phyloP scores from a whole-genome alignment of 768 basidiomycete genomes.

The Phylloporus scabripes region DNA sequence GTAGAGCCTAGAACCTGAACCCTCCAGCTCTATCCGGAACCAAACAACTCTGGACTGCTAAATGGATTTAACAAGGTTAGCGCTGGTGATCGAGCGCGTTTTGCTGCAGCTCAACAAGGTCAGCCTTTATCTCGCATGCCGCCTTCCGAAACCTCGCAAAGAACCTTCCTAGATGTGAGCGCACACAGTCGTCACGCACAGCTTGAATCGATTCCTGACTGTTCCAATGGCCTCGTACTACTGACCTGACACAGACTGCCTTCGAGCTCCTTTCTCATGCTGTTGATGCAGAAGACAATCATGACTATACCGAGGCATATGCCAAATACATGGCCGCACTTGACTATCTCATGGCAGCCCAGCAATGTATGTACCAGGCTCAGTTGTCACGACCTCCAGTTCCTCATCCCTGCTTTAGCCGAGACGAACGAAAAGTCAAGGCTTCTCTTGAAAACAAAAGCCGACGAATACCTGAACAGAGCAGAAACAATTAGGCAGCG shows the following conservation, averaged over 20 bases:
- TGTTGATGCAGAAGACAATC: conserved; percentile 83
- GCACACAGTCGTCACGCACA: too few relatives aligned
- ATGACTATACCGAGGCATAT: conserved; percentile 89
- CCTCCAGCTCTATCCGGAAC: too few relatives aligned
- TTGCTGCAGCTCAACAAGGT: background rate
- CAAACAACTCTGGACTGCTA: too few relatives aligned
- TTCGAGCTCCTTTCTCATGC: conserved; percentile 87
- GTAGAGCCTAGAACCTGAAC: too few relatives aligned
- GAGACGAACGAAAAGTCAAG: conserved; percentile 19
- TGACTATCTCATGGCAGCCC: conserved; percentile 95
- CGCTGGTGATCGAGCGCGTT: too few relatives aligned
- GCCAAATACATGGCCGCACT: conserved; percentile 88
- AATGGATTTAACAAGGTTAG: too few relatives aligned
- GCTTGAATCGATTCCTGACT: background rate
- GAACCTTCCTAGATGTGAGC: conserved; percentile 11
- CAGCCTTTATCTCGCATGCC: background rate
- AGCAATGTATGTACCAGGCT: conserved; percentile 55
- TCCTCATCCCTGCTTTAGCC: background rate
- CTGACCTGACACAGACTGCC: conserved; percentile 50
- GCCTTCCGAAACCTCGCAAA: background rate
- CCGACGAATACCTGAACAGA: conserved; percentile 17
- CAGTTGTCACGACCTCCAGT: too few relatives aligned
- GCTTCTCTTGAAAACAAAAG: conserved; percentile 11
- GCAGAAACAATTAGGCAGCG: conserved; percentile 12
- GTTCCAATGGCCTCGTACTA: background rate